A percentile compares a stretch with the other conserved stretches of the same genome.
These are phyloP conservation scores for Termitomyces sp. DNA, from an alignment of 768 basidiomycete species.

Conservation along the genomic window DNA sequence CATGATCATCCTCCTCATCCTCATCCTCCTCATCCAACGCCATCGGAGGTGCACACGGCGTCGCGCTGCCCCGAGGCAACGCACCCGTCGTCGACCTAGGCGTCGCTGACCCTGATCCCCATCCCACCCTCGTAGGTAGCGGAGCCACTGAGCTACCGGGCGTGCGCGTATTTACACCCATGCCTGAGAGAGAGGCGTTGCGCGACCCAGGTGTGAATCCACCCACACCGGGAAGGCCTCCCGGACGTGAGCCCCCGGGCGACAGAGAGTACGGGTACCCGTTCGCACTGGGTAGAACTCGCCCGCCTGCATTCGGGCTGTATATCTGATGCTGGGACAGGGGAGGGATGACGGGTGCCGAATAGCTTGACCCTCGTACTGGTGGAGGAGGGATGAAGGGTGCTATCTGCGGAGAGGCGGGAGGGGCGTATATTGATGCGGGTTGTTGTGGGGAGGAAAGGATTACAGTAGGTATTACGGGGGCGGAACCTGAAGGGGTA, in stretches of 20 bases:
- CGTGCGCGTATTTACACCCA: background rate
- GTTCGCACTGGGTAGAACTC: conserved; percentile 1
- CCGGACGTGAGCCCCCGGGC: background rate
- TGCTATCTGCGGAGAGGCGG: background rate
- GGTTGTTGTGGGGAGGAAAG: background rate
- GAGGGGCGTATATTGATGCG: background rate
- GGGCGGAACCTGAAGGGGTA: background rate
- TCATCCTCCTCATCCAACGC: conserved; percentile 3
- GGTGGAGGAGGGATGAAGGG: background rate
- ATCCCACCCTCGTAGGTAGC: background rate
- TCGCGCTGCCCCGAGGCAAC: background rate
- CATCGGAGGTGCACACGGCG: background rate
- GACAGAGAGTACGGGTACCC: background rate
- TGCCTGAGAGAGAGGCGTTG: background rate
- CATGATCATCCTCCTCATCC: conserved; percentile 3
- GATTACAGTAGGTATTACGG: background rate
- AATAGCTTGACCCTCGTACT: background rate
- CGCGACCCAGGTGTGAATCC: background rate
- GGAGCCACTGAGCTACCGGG: background rate
- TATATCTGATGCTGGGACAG: conserved; percentile 2
- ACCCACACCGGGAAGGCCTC: background rate
- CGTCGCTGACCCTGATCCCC: background rate
- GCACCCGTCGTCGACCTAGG: conserved; percentile 2
- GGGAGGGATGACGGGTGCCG: background rate
- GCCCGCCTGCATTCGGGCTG: background rate